Evolutionary conservation across 192 early-diverging fungal genomes (phyloP).

Genomic region (Coemansia sp.): DNA sequence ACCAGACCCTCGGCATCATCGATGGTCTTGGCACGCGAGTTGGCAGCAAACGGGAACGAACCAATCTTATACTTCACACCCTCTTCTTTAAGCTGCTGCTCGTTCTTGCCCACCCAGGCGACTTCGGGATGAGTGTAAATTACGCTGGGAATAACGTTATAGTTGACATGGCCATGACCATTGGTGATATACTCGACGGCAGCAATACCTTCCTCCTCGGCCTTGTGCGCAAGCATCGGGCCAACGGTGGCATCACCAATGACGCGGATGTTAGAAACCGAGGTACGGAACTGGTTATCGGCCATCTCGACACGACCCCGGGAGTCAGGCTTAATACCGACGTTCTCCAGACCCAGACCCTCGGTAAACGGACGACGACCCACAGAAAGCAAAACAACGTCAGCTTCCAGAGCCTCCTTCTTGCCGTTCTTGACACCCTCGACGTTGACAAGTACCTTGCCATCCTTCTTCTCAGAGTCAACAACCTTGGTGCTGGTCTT

Average conservation of each 20-base stretch:
- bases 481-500: slow-evolving; percentile 97
- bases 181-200: slow-evolving; percentile 89
- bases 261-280: slow-evolving; percentile 83
- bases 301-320: slow-evolving; percentile 87
- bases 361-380: slow-evolving; percentile 95
- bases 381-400: slow-evolving; percentile 91
- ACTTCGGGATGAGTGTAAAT: slow-evolving; percentile 99
- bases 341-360: slow-evolving; percentile 88
- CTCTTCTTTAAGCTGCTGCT: slow-evolving; percentile 86
- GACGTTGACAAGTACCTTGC: slow-evolving; percentile 86
- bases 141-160: slow-evolving; percentile 95
- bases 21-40: slow-evolving; percentile 97
- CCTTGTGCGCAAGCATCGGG: slow-evolving; percentile 99
- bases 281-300: slow-evolving; percentile 73
- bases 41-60: slow-evolving; percentile 93
- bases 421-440: slow-evolving; percentile 85
- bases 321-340: slow-evolving; percentile 86
- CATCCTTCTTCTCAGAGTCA: slow-evolving; percentile 80
- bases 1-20: slow-evolving; percentile 90
- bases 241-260: slow-evolving; percentile 97
- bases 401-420: slow-evolving; percentile 81
- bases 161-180: slow-evolving; percentile 98
- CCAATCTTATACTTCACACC: slow-evolving; percentile 90
- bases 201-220: slow-evolving; percentile 99
- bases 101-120: slow-evolving; percentile 97